Evolutionary conservation across 352 stramenopile genomes (phyloP), one percentile per base, ranked within the genome.

Genomic region (Phytophthora sp.): DNA sequence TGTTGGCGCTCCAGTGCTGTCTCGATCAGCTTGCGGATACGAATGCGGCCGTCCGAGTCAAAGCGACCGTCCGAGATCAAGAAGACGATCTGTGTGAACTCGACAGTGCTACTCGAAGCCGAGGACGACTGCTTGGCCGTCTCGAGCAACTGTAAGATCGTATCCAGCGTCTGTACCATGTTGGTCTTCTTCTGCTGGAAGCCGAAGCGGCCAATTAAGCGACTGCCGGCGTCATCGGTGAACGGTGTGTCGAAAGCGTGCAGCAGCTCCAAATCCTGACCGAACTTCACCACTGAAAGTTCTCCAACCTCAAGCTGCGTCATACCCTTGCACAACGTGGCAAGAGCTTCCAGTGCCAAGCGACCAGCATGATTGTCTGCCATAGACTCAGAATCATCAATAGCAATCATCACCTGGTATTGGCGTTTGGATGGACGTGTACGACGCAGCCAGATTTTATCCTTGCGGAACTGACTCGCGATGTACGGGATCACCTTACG

Each of bases 351-450:
- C 2, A 99, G 82, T 16, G 98, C 97, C 73, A 99, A 86, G 15
- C 97, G 94, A 16, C 95, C 96, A 8, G 96, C 95, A 49, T 98
- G 88, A 69, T 96, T 98, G 74, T 99, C 98, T 21, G 90, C 85
- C 98, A 99, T 99, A 18, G 97, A 99, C 77, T 99, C 93, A 6
- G 97, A 99, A 80, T 99, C 95, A 78, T 99, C 98, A 41, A 99
- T 99, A 4, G 97, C 97, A 31, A 99, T 77, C 77, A 99, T 93
- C 13, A 99, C 93, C 73, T 99, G 93, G 77, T 99, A 99, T 67
- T 98, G 91, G 26, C 98, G 85, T 74, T 99, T 99, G 5, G 92
- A 98, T 26, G 98, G 98, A 61, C 99, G 99, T 26, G 97, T 99
- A 38, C 98, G 87, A 26, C 98, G 88, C 54, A 99, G 85, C 98